Percentiles rank a stretch among this genome's conserved stretches.
Conservation (phyloP, 345 rosid genomes). For the Eucalyptus cloeziana region DNA sequence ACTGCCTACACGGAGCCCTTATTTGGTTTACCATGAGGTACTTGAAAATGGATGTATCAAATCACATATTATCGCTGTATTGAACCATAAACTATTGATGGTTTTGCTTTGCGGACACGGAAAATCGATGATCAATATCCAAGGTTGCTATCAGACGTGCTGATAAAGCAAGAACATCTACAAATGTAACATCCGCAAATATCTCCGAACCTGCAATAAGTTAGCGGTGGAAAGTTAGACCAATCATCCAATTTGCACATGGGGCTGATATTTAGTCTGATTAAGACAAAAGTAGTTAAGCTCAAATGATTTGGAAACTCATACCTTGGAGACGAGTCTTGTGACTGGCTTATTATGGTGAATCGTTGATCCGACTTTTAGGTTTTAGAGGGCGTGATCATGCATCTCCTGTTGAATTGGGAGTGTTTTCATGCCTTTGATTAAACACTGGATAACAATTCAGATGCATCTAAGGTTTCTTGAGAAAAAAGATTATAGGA, state of each 20-base stretch:
- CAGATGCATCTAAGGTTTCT: too few relatives aligned
- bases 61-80: background rate
- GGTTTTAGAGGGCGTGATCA: too few relatives aligned
- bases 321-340: too few relatives aligned
- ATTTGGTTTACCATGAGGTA: background rate
- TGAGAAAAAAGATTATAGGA: background rate
- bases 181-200: background rate
- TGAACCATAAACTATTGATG: background rate
- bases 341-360: too few relatives aligned
- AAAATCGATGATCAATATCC: background rate
- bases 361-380: too few relatives aligned
- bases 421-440: too few relatives aligned
- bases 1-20: background rate
- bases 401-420: too few relatives aligned
- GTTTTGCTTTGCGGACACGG: background rate
- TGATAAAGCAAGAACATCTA: background rate
- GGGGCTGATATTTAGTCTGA: background rate
- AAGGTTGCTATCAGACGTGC: background rate
- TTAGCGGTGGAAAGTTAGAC: background rate
- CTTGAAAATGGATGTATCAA: background rate
- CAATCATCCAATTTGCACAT: background rate
- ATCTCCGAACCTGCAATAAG: background rate
- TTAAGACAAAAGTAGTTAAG: background rate
- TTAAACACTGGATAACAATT: too few relatives aligned
- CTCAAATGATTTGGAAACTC: too few relatives aligned